phyloP scores from a whole-genome alignment of 2,329 filamentous ascomycete species.

The Arthroderma sp. region DNA sequence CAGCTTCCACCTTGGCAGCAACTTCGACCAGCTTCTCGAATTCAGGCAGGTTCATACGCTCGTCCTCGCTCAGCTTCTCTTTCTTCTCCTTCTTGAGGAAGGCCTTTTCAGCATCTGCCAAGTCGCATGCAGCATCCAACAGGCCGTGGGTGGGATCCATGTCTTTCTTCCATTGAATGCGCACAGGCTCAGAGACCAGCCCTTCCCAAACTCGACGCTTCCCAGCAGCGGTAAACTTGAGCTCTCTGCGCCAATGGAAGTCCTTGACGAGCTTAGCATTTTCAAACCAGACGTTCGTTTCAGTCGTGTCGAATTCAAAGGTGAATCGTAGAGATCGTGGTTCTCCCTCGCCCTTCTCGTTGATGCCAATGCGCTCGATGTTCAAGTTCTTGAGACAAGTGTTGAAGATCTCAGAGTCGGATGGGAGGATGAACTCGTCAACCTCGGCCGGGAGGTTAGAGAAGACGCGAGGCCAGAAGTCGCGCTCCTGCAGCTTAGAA shows the following conservation, averaged over 20 bases:
- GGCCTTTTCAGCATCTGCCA: conserved; percentile 53
- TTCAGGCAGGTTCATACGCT: conserved; percentile 41
- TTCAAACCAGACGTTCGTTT: conserved; percentile 69
- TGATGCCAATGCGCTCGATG: conserved; percentile 69
- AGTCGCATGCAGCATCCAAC: conserved; percentile 57
- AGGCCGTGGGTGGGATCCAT: conserved; percentile 76
- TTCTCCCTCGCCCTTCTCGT: conserved; percentile 50
- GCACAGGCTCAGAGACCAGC: conserved; percentile 76
- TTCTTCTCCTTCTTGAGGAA: conserved; percentile 27
- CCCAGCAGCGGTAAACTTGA: conserved; percentile 32
- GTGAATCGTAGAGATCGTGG: conserved; percentile 67
- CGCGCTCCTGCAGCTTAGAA: conserved; percentile 49
- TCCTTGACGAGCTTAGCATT: conserved; percentile 73
- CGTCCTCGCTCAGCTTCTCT: conserved; percentile 30
- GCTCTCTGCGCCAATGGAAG: conserved; percentile 65
- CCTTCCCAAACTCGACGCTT: conserved; percentile 53
- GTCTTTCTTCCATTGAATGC: conserved; percentile 75
- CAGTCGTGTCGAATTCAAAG: conserved; percentile 54
- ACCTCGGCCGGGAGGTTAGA: conserved; percentile 76
- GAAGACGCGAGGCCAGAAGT: conserved; percentile 93
- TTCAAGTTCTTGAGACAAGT: conserved; percentile 55
- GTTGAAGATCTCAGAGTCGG: conserved; percentile 58
- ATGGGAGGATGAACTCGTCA: conserved; percentile 74
- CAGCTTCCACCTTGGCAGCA: conserved; percentile 32
- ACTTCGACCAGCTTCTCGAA: conserved; percentile 44